Evolutionary conservation across 192 early-diverging fungal genomes (phyloP).

Genomic region (Podila clonocystis): DNA sequence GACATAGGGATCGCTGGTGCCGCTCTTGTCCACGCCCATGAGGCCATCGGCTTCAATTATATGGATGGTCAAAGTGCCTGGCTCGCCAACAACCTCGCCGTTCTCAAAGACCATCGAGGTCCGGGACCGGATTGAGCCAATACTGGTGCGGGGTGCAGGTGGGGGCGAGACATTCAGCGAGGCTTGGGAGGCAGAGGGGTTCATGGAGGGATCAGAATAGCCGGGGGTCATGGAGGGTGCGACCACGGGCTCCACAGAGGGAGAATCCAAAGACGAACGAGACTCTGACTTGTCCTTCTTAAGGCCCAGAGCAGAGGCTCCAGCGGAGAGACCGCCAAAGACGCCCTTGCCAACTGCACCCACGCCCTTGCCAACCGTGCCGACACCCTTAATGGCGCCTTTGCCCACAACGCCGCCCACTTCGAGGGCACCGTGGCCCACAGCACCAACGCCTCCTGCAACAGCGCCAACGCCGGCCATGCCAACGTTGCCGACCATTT

Average conservation of each 20-base stretch:
- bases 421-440: slow-evolving; percentile 33
- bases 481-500: slow-evolving; percentile 45
- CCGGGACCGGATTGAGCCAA: slow-evolving; percentile 33
- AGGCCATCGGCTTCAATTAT: slow-evolving; percentile 60
- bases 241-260: slow-evolving; percentile 41
- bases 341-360: slow-evolving; percentile 49
- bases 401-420: slow-evolving; percentile 30
- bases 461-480: slow-evolving; percentile 32
- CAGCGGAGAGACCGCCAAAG: slow-evolving; percentile 36
- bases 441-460: slow-evolving; percentile 7
- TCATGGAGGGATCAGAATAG: not conserved
- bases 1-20: slow-evolving; percentile 78
- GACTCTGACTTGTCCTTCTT: slow-evolving; percentile 33
- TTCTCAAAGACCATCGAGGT: slow-evolving; percentile 41
- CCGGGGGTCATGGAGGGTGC: slow-evolving; percentile 11
- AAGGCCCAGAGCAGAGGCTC: slow-evolving; percentile 29
- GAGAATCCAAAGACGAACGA: slow-evolving; percentile 39
- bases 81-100: slow-evolving; percentile 35
- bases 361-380: slow-evolving; percentile 45
- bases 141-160: slow-evolving; percentile 16
- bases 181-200: slow-evolving; percentile 19
- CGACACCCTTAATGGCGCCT: slow-evolving; percentile 41
- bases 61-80: slow-evolving; percentile 51
- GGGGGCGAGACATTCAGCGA: slow-evolving; percentile 16
- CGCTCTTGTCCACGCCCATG: slow-evolving; percentile 57